Evolutionary conservation across 352 stramenopile genomes (phyloP).

Genomic region (Phytophthora megakarya): DNA sequence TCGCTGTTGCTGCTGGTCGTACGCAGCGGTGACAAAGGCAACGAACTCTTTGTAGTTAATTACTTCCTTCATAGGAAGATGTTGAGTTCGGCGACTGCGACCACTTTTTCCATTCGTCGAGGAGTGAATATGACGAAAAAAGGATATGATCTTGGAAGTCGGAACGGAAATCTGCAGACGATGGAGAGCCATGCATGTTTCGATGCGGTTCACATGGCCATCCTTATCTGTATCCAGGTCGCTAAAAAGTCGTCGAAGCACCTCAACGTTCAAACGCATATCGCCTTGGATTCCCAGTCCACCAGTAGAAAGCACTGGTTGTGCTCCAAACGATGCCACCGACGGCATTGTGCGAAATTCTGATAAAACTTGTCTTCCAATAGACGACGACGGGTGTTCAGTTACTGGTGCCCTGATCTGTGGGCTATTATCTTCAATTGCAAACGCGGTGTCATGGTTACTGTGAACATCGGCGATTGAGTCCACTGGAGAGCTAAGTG

Average conservation of each 20-base stretch:
- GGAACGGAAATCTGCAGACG: slow-evolving; percentile 67
- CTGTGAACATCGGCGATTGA: not conserved
- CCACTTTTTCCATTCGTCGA: not conserved
- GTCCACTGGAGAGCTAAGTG: not conserved
- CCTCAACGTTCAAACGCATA: slow-evolving; percentile 47
- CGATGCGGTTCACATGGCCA: slow-evolving; percentile 70
- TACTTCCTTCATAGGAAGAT: slow-evolving; percentile 53
- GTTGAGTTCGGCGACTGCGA: slow-evolving; percentile 1
- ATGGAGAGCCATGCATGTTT: slow-evolving; percentile 75
- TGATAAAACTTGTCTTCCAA: slow-evolving; percentile 71
- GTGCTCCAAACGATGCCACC: slow-evolving; percentile 58
- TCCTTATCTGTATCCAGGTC: slow-evolving; percentile 74
- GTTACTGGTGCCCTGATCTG: not conserved
- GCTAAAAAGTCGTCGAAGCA: slow-evolving; percentile 79
- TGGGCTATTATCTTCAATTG: slow-evolving; percentile 13
- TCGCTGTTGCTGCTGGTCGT: slow-evolving; percentile 42
- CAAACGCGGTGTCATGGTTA: not conserved
- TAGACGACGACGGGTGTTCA: slow-evolving; percentile 42
- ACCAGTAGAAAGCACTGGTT: slow-evolving; percentile 14
- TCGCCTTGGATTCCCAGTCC: slow-evolving; percentile 15
- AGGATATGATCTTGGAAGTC: slow-evolving; percentile 60
- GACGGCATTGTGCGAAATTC: slow-evolving; percentile 74
- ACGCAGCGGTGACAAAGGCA: slow-evolving; percentile 66
- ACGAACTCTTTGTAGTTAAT: slow-evolving; percentile 84
- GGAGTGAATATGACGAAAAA: slow-evolving; percentile 64